Percentiles rank a stretch among this genome's conserved stretches.
Conservation (phyloP, 441 rosid species). For the Adansonia rubrostipa region DNA sequence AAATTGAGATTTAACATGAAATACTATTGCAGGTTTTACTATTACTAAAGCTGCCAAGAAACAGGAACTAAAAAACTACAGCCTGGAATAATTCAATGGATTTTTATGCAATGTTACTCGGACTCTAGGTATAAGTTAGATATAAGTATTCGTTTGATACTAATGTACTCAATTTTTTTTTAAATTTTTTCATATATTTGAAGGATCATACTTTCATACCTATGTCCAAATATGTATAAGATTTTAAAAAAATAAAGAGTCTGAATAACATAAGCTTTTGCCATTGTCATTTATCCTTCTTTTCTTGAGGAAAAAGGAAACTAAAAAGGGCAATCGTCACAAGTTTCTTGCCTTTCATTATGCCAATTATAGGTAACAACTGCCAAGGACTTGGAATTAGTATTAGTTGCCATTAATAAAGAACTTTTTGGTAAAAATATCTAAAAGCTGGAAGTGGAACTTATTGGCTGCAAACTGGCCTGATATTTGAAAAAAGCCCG, state of each 20-base stretch:
- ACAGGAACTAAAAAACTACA: background rate
- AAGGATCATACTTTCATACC: no score
- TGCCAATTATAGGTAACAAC: background rate
- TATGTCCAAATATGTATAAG: no score
- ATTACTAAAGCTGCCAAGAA: slow-evolving; percentile 2
- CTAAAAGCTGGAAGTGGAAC: background rate
- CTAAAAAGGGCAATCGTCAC: background rate
- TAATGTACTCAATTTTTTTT: no score
- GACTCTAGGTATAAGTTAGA: no score
- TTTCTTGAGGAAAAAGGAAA: background rate
- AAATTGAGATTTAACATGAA: background rate
- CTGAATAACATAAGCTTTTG: no score
- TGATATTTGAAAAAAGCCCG: background rate
- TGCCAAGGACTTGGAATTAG: background rate
- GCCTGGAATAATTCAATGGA: slow-evolving; percentile 4
- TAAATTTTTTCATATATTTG: no score
- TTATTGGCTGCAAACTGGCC: background rate
- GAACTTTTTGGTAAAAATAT: background rate
- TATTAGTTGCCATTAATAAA: background rate
- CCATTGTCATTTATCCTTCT: background rate
- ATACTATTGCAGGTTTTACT: background rate
- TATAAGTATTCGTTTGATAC: no score
- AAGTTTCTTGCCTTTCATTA: background rate
- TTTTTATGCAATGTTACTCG: no score
- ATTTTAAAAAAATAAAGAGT: no score